A percentile compares a stretch with the other conserved stretches of the same genome.
These are phyloP conservation scores for Exophiala alcalophila DNA, from an alignment of 2,329 filamentous ascomycete genomes.

Conservation along the genomic window DNA sequence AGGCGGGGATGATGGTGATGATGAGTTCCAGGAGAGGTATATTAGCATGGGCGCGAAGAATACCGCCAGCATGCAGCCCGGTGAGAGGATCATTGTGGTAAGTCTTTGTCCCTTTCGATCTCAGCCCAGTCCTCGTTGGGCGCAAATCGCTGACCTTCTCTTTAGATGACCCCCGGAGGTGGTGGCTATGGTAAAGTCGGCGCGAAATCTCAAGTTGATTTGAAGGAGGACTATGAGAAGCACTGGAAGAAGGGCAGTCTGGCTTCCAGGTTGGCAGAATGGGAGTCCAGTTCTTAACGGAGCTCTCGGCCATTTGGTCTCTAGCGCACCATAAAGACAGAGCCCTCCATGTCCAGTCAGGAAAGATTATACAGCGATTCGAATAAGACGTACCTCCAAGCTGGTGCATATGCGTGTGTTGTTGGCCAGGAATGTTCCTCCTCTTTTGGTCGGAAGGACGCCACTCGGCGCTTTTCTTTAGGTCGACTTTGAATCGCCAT, in stretches of 20 bases:
- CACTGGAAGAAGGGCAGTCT: slow-evolving; percentile 61
- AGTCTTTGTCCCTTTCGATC: slow-evolving; percentile 46
- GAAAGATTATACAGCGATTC: neutral
- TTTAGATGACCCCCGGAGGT: slow-evolving; percentile 42
- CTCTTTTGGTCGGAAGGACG: neutral
- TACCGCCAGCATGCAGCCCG: slow-evolving; percentile 57
- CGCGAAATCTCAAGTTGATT: slow-evolving; percentile 51
- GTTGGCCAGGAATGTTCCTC: neutral
- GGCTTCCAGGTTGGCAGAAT: slow-evolving; percentile 46
- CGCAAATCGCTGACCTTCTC: slow-evolving; percentile 3
- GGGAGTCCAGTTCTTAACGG: slow-evolving; percentile 49
- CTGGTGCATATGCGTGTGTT: neutral
- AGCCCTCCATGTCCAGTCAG: slow-evolving; percentile 4
- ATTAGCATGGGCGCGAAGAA: slow-evolving; percentile 64
- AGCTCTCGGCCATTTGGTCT: neutral
- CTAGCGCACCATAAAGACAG: too few species aligned
- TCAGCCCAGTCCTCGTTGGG: neutral
- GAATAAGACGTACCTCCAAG: neutral
- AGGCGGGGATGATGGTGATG: slow-evolving; percentile 31
- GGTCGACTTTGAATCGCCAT: neutral
- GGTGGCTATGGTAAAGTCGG: slow-evolving; percentile 52
- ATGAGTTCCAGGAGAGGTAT: slow-evolving; percentile 46
- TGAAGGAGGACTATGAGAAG: slow-evolving; percentile 56
- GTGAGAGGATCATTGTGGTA: slow-evolving; percentile 60
- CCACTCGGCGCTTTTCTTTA: neutral